These are phyloP conservation scores for Hymenoscyphus albidus DNA, from an alignment of 2,329 filamentous ascomycete species.

Conservation along the genomic window DNA sequence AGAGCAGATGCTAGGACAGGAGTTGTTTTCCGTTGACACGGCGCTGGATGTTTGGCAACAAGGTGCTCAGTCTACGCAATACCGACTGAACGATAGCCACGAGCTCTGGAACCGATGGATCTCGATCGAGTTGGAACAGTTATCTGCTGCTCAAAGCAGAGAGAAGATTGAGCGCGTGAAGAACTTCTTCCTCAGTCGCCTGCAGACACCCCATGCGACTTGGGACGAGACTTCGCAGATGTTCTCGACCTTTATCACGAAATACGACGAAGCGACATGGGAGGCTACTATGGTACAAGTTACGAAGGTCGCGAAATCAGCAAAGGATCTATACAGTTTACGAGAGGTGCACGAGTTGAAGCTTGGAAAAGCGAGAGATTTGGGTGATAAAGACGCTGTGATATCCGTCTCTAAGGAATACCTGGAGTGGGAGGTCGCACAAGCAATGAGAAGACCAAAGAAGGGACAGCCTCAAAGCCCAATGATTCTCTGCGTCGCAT, in stretches of 20 bases:
- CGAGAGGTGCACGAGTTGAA: conserved; percentile 67
- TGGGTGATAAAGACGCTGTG: conserved; percentile 53
- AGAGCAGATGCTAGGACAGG: conserved; percentile 64
- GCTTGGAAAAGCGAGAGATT: conserved; percentile 54
- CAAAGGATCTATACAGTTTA: conserved; percentile 59
- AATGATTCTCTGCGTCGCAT: conserved; percentile 53
- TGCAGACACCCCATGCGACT: conserved; percentile 67
- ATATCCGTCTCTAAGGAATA: conserved; percentile 60
- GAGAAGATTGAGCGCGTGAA: conserved; percentile 62
- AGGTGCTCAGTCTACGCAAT: conserved; percentile 67
- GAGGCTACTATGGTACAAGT: conserved; percentile 69
- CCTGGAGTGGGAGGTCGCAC: conserved; percentile 76
- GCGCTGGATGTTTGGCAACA: conserved; percentile 68
- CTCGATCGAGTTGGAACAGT: conserved; percentile 65
- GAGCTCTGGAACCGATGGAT: conserved; percentile 77
- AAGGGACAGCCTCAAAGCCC: conserved; percentile 44
- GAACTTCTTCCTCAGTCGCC: conserved; percentile 65
- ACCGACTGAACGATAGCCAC: conserved; percentile 73
- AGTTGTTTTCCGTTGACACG: conserved; percentile 66
- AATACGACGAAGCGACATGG: conserved; percentile 66
- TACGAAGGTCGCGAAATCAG: conserved; percentile 58
- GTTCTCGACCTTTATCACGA: conserved; percentile 71
- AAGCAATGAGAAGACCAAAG: conserved; percentile 52
- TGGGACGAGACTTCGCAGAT: conserved; percentile 73
- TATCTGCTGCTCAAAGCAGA: conserved; percentile 52